Evolutionary conservation across 495 filamentous ascomycete genomes (phyloP).

Genomic region (Aspergillus coremiiformis): DNA sequence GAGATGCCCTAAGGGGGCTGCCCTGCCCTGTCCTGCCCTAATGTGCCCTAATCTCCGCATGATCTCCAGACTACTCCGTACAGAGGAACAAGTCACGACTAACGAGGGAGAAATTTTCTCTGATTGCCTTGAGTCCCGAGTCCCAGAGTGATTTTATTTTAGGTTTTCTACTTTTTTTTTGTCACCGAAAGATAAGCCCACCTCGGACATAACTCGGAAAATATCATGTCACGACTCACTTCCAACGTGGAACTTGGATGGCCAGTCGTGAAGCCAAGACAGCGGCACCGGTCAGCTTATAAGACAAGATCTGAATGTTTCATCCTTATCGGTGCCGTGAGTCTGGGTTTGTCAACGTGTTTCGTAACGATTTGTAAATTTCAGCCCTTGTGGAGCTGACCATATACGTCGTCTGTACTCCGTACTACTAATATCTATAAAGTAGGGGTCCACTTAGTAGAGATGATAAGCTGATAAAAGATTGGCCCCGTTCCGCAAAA

Average conservation of each 20-base stretch:
- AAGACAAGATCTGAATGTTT: neutral
- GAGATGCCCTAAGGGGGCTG: slow-evolving; percentile 3
- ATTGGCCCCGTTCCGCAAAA: neutral
- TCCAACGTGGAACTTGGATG: neutral
- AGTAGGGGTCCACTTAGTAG: neutral
- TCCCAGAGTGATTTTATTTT: too few species aligned
- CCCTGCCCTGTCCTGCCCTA: slow-evolving; percentile 3
- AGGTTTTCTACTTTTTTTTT: too few species aligned
- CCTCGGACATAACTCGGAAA: neutral
- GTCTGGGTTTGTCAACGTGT: neutral
- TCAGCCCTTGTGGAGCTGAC: neutral
- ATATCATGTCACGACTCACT: neutral
- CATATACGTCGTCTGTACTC: neutral
- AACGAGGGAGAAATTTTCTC: neutral
- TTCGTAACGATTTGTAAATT: neutral
- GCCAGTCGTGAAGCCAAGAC: neutral
- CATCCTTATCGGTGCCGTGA: neutral
- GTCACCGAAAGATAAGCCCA: neutral
- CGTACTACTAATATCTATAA: too few species aligned
- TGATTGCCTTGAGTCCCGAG: neutral
- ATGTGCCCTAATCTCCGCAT: slow-evolving; percentile 3
- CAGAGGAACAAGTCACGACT: too few species aligned
- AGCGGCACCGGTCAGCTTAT: neutral
- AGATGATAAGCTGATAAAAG: neutral
- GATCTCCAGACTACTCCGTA: neutral